These are phyloP conservation scores for Linanthus parryae DNA, from an alignment of 148 eudicot species.

Conservation along the genomic window DNA sequence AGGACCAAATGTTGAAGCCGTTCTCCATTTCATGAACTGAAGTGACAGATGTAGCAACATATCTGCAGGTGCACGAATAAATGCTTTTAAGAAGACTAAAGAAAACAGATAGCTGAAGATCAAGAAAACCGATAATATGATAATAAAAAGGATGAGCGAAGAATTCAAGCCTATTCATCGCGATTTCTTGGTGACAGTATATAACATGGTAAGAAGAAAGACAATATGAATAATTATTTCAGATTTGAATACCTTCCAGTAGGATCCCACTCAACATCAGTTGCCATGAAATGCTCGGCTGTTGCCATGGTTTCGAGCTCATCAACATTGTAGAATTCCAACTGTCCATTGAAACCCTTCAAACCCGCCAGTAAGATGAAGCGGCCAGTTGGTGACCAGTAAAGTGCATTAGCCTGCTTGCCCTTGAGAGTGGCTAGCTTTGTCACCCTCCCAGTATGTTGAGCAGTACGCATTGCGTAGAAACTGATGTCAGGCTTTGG, in stretches of 20 bases:
- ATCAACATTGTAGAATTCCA: slow-evolving; percentile 89
- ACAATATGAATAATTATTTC: too few species aligned
- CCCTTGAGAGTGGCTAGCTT: slow-evolving; percentile 82
- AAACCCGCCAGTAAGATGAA: slow-evolving; percentile 79
- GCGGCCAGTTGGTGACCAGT: slow-evolving; percentile 89
- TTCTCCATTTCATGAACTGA: slow-evolving; percentile 98
- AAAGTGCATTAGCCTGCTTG: slow-evolving; percentile 94
- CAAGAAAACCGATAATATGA: background rate
- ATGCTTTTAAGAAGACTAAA: background rate
- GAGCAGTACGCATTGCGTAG: slow-evolving; percentile 67
- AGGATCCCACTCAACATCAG: slow-evolving; percentile 94
- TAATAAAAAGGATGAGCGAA: too few species aligned
- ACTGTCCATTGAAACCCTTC: slow-evolving; percentile 89
- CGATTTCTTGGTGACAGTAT: too few species aligned
- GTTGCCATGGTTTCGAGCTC: slow-evolving; percentile 99
- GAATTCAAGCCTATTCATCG: too few species aligned
- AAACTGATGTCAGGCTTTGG: slow-evolving; percentile 91
- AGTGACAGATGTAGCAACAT: slow-evolving; percentile 85
- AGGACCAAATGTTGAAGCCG: slow-evolving; percentile 94
- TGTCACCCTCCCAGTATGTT: slow-evolving; percentile 61
- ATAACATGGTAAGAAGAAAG: too few species aligned
- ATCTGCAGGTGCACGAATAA: slow-evolving; percentile 38
- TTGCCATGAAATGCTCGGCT: slow-evolving; percentile 89
- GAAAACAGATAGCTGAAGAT: background rate
- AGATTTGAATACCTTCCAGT: slow-evolving; percentile 97